Percentiles rank a stretch among this genome's conserved stretches.
phyloP scores from a whole-genome alignment of 1,284 basidiomycete genomes.

The Leccinum variabile region DNA sequence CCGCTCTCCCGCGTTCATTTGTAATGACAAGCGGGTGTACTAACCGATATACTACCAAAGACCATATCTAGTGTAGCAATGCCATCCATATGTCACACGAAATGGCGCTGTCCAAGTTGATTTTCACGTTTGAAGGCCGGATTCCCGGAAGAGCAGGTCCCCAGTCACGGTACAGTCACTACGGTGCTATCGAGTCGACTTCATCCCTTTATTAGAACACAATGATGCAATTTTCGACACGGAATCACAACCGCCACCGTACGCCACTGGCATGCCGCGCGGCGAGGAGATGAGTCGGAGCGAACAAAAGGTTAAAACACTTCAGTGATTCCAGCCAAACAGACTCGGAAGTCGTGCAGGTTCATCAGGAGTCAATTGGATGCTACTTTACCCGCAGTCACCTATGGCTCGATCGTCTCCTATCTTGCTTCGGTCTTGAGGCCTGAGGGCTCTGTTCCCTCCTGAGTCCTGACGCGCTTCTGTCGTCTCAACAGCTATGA shows the following conservation, averaged over 20 bases:
- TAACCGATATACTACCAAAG: conserved; percentile 48
- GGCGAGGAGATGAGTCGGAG: background rate
- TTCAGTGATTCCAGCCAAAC: too few relatives aligned
- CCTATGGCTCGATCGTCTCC: background rate
- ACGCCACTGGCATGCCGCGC: background rate
- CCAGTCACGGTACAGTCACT: too few relatives aligned
- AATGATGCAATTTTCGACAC: background rate
- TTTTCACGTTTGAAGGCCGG: too few relatives aligned
- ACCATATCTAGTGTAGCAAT: conserved; percentile 9
- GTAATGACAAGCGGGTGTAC: conserved; percentile 45
- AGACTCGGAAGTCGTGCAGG: too few relatives aligned
- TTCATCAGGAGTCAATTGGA: background rate
- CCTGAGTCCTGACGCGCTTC: background rate
- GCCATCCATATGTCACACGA: background rate
- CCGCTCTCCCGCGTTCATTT: conserved; percentile 39
- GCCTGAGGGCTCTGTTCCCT: too few relatives aligned
- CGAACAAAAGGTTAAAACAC: too few relatives aligned
- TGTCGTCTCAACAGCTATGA: too few relatives aligned
- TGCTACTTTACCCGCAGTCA: background rate
- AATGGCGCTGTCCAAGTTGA: background rate
- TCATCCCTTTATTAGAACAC: background rate
- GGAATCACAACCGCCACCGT: too few relatives aligned
- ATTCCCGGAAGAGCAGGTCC: too few relatives aligned
- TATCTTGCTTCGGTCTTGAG: background rate
- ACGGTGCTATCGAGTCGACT: background rate